Evolutionary conservation across 2,329 filamentous ascomycete species (phyloP).

Genomic region (Aspergillus proliferans): DNA sequence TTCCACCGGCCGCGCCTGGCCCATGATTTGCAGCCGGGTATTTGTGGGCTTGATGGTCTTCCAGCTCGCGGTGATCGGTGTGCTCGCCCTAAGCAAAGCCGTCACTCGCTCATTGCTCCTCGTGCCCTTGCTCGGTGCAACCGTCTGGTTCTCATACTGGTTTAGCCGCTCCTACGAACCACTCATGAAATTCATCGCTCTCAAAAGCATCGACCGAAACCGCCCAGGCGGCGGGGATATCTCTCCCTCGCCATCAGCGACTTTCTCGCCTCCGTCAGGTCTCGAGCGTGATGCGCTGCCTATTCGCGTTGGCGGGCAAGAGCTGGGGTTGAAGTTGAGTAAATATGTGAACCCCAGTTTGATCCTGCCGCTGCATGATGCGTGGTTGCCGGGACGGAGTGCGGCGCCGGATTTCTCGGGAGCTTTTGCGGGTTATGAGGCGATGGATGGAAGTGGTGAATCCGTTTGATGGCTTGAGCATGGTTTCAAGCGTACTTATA

Average conservation of each 20-base stretch:
- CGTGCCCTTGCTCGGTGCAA: conserved; percentile 68
- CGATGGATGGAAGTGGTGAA: not conserved
- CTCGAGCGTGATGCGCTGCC: conserved; percentile 40
- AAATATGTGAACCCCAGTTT: conserved; percentile 45
- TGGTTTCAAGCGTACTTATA: too few species aligned
- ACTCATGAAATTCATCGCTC: conserved; percentile 83
- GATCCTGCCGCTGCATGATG: conserved; percentile 37
- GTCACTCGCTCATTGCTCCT: conserved; percentile 68
- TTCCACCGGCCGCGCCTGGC: conserved; percentile 81
- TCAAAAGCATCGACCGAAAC: conserved; percentile 70
- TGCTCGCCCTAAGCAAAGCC: conserved; percentile 68
- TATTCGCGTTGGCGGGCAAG: conserved; percentile 34
- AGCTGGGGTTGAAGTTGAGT: conserved; percentile 34
- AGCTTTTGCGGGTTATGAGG: not conserved
- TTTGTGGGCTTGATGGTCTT: conserved; percentile 82
- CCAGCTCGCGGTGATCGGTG: conserved; percentile 83
- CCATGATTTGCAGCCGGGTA: conserved; percentile 90
- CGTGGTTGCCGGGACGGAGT: conserved; percentile 36
- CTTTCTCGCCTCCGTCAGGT: conserved; percentile 36
- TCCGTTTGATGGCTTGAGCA: not conserved
- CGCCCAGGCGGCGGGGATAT: conserved; percentile 41
- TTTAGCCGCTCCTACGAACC: conserved; percentile 78
- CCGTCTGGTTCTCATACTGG: conserved; percentile 83
- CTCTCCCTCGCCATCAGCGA: conserved; percentile 32
- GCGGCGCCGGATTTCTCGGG: not conserved